A percentile compares a stretch with the other conserved stretches of the same genome.
Evolutionary conservation across 352 stramenopile species (phyloP).

Genomic region (Phytophthora chlamydospora): DNA sequence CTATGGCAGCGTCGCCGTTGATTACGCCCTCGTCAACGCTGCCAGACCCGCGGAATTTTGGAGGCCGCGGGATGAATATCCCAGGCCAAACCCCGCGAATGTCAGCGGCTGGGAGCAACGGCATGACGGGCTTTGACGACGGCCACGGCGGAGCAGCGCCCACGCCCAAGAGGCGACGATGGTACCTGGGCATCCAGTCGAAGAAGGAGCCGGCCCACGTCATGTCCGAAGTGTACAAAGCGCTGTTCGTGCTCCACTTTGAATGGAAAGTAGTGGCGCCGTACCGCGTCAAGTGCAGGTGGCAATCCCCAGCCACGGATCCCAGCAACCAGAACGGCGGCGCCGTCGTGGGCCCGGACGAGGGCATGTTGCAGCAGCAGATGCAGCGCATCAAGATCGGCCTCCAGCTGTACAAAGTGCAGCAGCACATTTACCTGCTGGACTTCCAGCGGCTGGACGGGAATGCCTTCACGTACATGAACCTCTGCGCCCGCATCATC

Average conservation of each 20-base stretch:
- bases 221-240: constrained; percentile 99
- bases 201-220: constrained; percentile 99
- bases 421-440: constrained; percentile 99
- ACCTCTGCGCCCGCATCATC: constrained; percentile 98
- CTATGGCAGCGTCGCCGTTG: constrained; percentile 81
- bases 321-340: constrained; percentile 24
- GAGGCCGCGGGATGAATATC: constrained; percentile 49
- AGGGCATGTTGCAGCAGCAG: constrained; percentile 40
- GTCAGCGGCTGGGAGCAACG: constrained; percentile 25
- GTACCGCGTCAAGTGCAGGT: constrained; percentile 98
- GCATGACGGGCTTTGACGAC: constrained; percentile 48
- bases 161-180: constrained; percentile 87
- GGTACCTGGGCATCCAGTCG: constrained; percentile 99
- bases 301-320: constrained; percentile 75
- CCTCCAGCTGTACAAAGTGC: constrained; percentile 96
- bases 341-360: constrained; percentile 30
- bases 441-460: constrained; percentile 97
- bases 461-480: constrained; percentile 99
- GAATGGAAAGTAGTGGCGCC: constrained; percentile 97
- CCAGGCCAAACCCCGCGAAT: constrained; percentile 35
- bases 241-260: constrained; percentile 95
- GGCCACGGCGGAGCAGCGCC: constrained; percentile 32
- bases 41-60: constrained; percentile 67
- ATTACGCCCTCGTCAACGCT: constrained; percentile 60
- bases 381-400: constrained; percentile 93